Evolutionary conservation across 148 eudicot species (phyloP), one percentile per base, ranked within the genome.

Genomic region (Cornus suecica): DNA sequence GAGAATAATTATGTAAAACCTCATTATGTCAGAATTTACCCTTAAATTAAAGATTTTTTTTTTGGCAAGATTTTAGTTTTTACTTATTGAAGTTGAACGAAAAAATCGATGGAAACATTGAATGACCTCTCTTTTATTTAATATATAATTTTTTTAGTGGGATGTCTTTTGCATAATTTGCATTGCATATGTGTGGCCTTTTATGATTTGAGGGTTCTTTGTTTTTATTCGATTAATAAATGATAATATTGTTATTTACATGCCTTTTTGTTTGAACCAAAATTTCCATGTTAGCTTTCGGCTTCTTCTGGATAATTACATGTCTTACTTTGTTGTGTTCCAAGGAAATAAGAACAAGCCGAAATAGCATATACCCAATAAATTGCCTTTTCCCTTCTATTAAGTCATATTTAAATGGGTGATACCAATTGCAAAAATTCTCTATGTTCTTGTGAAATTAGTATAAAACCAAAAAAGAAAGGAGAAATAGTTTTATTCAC

Each of bases 121-220:
- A n/a, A n/a, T n/a, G n/a, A n/a, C n/a, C n/a, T n/a, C n/a, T n/a
- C n/a, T 32, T 73, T 37, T 13, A 52, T 61, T 77, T 32, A 20
- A 0, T 75, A 45, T 28, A 60, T 68, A 68, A 65, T 56, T 74
- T 77, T 83, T 76, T 79, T 34, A 80, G 83, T 82, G 83, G 69
- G 62, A 75, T 76, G 84, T 85, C 87, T 74, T 78, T 81, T 84
- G 81, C n/a, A n/a, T n/a, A n/a, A n/a, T n/a, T n/a, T n/a, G n/a
- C n/a, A n/a, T 51, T 79, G 83, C 83, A 82, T 85, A 82, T 28
- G 73, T 85, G 76, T n/a, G n/a, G n/a, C 80, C 80, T 73, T 72
- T 79, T 71, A 29, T 80, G 74, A 85, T 80, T 80, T 71, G 78
- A 69, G 66, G 68, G 67, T 72, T 65, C 14, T 42, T 30, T 66